Percentiles rank a stretch among this genome's conserved stretches.
Conservation (phyloP, 2,329 filamentous ascomycete species). For the Coleophoma eucalyptorum region DNA sequence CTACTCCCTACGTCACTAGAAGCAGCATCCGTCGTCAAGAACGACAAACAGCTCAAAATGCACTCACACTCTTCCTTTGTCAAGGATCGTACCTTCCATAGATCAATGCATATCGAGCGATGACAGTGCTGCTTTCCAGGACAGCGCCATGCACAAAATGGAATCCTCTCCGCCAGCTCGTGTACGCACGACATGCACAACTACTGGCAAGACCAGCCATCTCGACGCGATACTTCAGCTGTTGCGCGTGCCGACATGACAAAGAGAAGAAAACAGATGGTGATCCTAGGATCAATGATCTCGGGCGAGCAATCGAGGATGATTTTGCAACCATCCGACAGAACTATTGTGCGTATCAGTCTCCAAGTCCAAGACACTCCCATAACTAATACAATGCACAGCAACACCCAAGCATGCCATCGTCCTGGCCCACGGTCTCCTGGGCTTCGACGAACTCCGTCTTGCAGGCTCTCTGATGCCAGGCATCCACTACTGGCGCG, state of each 20-base stretch:
- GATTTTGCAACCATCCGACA: constrained; percentile 57
- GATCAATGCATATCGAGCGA: constrained; percentile 15
- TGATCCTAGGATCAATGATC: constrained; percentile 45
- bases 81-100: constrained; percentile 9
- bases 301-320: constrained; percentile 52
- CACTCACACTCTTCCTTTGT: neutral
- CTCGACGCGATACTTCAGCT: neutral
- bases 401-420: constrained; percentile 55
- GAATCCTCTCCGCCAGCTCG: constrained; percentile 5
- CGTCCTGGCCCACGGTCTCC: constrained; percentile 61
- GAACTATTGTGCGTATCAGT: constrained; percentile 43
- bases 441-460: constrained; percentile 58
- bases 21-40: neutral
- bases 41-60: constrained; percentile 3
- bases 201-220: neutral
- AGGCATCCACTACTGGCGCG: constrained; percentile 60
- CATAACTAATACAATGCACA: constrained; percentile 7
- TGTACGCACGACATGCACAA: neutral
- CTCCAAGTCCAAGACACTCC: too few species aligned
- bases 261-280: constrained; percentile 9
- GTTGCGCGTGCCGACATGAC: neutral
- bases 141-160: constrained; percentile 20
- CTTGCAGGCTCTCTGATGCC: constrained; percentile 46
- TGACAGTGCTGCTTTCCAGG: constrained; percentile 22
- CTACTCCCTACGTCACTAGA: too few species aligned